These are phyloP conservation scores for Hanseniaspora thailandica DNA, from an alignment of 805 yeast species.

Conservation along the genomic window DNA sequence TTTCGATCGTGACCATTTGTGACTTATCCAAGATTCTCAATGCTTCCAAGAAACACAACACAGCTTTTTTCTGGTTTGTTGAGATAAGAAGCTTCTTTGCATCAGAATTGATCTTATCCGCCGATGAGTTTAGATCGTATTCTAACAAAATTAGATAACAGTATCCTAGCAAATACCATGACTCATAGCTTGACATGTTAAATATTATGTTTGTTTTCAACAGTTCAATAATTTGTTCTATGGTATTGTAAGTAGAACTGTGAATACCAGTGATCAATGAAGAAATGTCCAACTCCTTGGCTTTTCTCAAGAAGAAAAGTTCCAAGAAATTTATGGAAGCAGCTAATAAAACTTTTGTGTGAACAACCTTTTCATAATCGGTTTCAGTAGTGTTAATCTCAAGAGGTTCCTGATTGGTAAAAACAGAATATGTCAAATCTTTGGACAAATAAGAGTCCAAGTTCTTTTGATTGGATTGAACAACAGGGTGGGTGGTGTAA, in stretches of 20 bases:
- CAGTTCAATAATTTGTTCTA: slow-evolving; percentile 42
- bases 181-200: slow-evolving; percentile 59
- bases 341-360: slow-evolving; percentile 46
- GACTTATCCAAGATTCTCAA: slow-evolving; percentile 31
- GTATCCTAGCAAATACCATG: slow-evolving; percentile 77
- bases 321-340: slow-evolving; percentile 27
- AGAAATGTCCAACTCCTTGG: background rate
- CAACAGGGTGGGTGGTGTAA: background rate
- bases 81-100: slow-evolving; percentile 56
- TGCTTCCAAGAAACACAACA: slow-evolving; percentile 68
- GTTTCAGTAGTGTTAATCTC: slow-evolving; percentile 26
- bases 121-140: slow-evolving; percentile 84
- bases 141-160: slow-evolving; percentile 70
- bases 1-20: slow-evolving; percentile 13
- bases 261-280: slow-evolving; percentile 5
- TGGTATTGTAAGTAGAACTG: background rate
- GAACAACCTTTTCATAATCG: slow-evolving; percentile 42
- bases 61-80: slow-evolving; percentile 50
- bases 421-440: slow-evolving; percentile 24
- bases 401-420: slow-evolving; percentile 37
- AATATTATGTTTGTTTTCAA: slow-evolving; percentile 56
- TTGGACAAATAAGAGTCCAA: slow-evolving; percentile 6
- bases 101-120: slow-evolving; percentile 58
- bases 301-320: slow-evolving; percentile 15
- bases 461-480: slow-evolving; percentile 2